A percentile compares a stretch with the other conserved stretches of the same genome.
Conservation (phyloP, 2,329 filamentous ascomycete genomes). For the Colletotrichum higginsianum region DNA sequence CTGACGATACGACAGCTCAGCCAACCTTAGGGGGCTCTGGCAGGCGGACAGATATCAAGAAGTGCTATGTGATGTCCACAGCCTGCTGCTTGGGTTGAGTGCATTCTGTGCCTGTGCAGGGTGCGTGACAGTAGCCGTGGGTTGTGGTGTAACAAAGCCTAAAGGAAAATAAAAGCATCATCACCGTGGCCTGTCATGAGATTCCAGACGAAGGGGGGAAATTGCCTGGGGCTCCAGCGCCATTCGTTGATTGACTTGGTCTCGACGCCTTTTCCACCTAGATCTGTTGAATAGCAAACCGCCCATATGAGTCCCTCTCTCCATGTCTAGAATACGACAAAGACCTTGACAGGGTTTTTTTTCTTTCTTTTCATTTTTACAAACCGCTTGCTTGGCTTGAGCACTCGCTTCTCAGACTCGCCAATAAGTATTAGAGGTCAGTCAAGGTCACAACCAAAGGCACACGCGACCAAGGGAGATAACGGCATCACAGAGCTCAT, state of each 20-base stretch:
- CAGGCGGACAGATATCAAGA: slow-evolving; percentile 4
- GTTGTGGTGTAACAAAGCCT: slow-evolving; percentile 7
- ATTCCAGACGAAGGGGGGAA: not conserved
- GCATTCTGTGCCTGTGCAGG: not conserved
- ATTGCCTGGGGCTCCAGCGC: not conserved
- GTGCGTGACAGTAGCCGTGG: not conserved
- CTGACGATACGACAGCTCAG: slow-evolving; percentile 30
- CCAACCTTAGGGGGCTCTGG: slow-evolving; percentile 4
- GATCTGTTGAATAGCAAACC: not conserved
- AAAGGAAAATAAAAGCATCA: slow-evolving; percentile 8
- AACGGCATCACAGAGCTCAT: slow-evolving; percentile 1
- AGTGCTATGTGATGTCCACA: not conserved
- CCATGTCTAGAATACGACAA: slow-evolving; percentile 3
- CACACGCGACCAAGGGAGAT: not conserved
- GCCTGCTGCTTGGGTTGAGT: not conserved
- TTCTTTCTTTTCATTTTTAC: too few relatives aligned
- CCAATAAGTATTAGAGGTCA: not conserved
- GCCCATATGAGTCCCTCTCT: not conserved
- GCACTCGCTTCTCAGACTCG: not conserved
- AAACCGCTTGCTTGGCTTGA: too few relatives aligned
- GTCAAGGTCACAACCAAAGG: not conserved
- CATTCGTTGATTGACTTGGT: not conserved
- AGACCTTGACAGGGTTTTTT: too few relatives aligned
- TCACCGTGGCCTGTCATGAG: not conserved
- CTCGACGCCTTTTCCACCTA: not conserved